These are phyloP conservation scores for Hortaea sp. DNA, from an alignment of 2,329 filamentous ascomycete genomes.

Conservation along the genomic window DNA sequence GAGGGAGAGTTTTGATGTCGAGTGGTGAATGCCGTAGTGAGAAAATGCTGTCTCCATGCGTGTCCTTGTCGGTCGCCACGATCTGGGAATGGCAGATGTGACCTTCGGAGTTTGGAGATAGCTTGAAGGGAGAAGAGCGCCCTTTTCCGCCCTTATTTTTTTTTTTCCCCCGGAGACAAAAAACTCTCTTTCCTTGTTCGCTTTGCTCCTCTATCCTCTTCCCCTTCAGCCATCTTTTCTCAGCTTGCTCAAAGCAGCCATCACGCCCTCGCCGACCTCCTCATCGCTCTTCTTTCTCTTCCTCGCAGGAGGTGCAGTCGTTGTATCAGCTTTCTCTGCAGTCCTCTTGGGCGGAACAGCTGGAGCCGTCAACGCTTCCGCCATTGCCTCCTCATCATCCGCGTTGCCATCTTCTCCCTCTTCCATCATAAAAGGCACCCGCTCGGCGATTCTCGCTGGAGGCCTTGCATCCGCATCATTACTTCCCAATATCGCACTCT, in stretches of 20 bases:
- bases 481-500: slow-evolving; percentile 7
- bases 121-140: too few species aligned
- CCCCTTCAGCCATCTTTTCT: slow-evolving; percentile 19
- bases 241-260: slow-evolving; percentile 48
- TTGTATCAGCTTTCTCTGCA: slow-evolving; percentile 1
- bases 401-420: slow-evolving; percentile 21
- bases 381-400: slow-evolving; percentile 39
- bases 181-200: too few species aligned
- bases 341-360: slow-evolving; percentile 10
- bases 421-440: background rate
- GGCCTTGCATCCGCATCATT: slow-evolving; percentile 29
- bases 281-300: slow-evolving; percentile 26
- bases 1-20: too few species aligned
- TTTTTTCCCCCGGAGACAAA: too few species aligned
- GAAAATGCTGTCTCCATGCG: too few species aligned
- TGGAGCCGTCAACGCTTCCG: slow-evolving; percentile 16
- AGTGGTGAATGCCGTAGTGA: too few species aligned
- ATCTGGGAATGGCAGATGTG: too few species aligned
- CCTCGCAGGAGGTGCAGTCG: background rate
- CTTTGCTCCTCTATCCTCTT: background rate
- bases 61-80: too few species aligned
- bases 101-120: too few species aligned
- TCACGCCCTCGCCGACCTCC: slow-evolving; percentile 46
- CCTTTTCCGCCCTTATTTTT: too few species aligned
- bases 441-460: slow-evolving; percentile 23